Evolutionary conservation across 257 asterid genomes (phyloP).

Genomic region (Rehmannia glutinosa): DNA sequence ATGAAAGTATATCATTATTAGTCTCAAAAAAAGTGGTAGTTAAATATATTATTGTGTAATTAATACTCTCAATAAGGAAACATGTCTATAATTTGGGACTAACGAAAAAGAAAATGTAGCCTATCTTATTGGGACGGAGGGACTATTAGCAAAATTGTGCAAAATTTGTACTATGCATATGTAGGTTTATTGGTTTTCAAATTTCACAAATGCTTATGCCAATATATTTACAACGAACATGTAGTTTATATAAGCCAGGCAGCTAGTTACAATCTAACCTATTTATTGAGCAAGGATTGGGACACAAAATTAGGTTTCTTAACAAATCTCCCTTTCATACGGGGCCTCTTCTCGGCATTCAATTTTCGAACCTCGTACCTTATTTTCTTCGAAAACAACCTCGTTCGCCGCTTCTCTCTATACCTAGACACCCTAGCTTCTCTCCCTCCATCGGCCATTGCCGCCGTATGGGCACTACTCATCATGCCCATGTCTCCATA

Average conservation of each 20-base stretch:
- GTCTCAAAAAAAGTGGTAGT: no score
- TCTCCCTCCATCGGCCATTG: conserved; percentile 53
- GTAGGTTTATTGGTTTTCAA: no score
- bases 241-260: conserved; percentile 1
- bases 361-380: conserved; percentile 89
- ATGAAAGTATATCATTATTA: no score
- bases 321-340: conserved; percentile 96
- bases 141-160: no score
- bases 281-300: conserved; percentile 33
- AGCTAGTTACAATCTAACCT: conserved; percentile 7
- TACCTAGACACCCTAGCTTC: conserved; percentile 87
- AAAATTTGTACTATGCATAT: no score
- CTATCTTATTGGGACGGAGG: no score
- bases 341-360: conserved; percentile 94
- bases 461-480: conserved; percentile 24
- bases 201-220: no score
- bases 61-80: no score
- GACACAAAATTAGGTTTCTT: conserved; percentile 58
- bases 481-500: conserved; percentile 41
- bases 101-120: no score
- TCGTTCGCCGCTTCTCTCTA: conserved; percentile 76
- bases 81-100: no score
- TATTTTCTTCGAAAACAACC: conserved; percentile 87
- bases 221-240: no score
- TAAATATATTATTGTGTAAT: no score